phyloP scores from a whole-genome alignment of 2,329 filamentous ascomycete genomes.

The Diplocarpon rosae region DNA sequence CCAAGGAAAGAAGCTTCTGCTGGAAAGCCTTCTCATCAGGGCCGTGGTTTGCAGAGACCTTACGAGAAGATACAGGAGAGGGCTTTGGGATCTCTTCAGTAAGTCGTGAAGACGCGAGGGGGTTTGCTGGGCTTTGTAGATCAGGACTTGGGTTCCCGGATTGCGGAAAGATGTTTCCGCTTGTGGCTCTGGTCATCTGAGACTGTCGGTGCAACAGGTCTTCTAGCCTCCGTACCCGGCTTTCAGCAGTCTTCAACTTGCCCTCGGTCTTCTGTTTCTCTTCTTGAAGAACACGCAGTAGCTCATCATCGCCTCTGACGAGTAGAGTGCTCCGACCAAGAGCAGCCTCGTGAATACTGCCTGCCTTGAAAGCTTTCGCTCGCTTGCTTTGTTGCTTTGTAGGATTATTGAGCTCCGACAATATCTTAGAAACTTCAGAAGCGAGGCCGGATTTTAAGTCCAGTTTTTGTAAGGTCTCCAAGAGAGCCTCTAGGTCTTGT shows the following conservation, averaged over 20 bases:
- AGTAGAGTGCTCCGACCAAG: constrained; percentile 79
- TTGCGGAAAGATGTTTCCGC: constrained; percentile 44
- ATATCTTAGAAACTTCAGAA: constrained; percentile 62
- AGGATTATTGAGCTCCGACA: constrained; percentile 69
- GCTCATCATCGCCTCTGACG: constrained; percentile 77
- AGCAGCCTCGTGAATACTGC: constrained; percentile 83
- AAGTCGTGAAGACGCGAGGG: constrained; percentile 21
- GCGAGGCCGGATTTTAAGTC: constrained; percentile 55
- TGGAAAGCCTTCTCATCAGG: constrained; percentile 49
- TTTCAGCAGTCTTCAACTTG: constrained; percentile 72
- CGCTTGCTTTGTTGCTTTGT: constrained; percentile 79
- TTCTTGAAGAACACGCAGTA: constrained; percentile 64
- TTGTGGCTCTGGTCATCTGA: constrained; percentile 42
- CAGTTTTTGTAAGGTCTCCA: constrained; percentile 53
- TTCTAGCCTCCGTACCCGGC: constrained; percentile 80
- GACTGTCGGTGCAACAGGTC: constrained; percentile 81
- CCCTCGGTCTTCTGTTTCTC: constrained; percentile 68
- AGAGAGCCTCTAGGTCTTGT: constrained; percentile 65
- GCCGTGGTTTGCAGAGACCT: constrained; percentile 48
- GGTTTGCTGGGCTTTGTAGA: constrained; percentile 36
- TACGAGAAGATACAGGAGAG: constrained; percentile 48
- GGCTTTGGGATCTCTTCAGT: constrained; percentile 40
- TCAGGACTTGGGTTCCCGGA: constrained; percentile 34
- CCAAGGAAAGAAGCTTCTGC: constrained; percentile 55
- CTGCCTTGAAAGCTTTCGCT: constrained; percentile 90